Conservation (phyloP, 371 early-diverging fungal genomes). For the Enteropsectra breve region DNA sequence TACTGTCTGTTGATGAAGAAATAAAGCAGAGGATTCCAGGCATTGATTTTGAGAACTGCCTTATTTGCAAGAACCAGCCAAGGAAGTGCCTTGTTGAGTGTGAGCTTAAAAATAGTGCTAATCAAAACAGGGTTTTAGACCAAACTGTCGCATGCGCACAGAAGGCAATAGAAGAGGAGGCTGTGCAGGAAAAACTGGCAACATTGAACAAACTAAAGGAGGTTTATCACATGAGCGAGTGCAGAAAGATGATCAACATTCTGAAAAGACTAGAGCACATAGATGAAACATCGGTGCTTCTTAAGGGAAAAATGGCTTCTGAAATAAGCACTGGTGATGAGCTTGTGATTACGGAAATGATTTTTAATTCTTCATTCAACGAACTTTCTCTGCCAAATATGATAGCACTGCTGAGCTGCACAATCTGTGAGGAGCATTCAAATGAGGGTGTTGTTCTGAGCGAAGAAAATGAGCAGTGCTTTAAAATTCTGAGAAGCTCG, state of each 20-base stretch:
- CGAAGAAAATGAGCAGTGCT: slow-evolving; percentile 68
- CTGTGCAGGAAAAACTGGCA: slow-evolving; percentile 20
- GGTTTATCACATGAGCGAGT: slow-evolving; percentile 60
- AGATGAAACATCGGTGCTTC: slow-evolving; percentile 59
- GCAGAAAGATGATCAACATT: slow-evolving; percentile 59
- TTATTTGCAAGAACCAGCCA: slow-evolving; percentile 32
- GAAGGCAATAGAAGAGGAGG: slow-evolving; percentile 12
- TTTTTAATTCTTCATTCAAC: slow-evolving; percentile 89
- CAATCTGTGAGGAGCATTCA: slow-evolving; percentile 77
- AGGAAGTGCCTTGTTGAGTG: slow-evolving; percentile 23
- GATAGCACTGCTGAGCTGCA: slow-evolving; percentile 79
- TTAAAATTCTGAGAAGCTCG: slow-evolving; percentile 72
- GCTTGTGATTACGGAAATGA: slow-evolving; percentile 89
- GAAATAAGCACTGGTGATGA: slow-evolving; percentile 94
- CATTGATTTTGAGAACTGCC: slow-evolving; percentile 33
- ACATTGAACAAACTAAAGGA: slow-evolving; percentile 37
- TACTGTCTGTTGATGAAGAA: neutral
- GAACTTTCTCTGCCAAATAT: slow-evolving; percentile 77
- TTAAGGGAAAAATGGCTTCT: slow-evolving; percentile 97
- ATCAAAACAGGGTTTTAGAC: neutral
- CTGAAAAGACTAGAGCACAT: slow-evolving; percentile 55
- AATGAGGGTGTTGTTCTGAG: slow-evolving; percentile 53
- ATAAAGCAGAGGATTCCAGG: neutral
- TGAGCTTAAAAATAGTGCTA: neutral
- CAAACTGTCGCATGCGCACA: slow-evolving; percentile 11